phyloP scores from a whole-genome alignment of 208 protist genomes.

The Paratrypanosoma confusum region DNA sequence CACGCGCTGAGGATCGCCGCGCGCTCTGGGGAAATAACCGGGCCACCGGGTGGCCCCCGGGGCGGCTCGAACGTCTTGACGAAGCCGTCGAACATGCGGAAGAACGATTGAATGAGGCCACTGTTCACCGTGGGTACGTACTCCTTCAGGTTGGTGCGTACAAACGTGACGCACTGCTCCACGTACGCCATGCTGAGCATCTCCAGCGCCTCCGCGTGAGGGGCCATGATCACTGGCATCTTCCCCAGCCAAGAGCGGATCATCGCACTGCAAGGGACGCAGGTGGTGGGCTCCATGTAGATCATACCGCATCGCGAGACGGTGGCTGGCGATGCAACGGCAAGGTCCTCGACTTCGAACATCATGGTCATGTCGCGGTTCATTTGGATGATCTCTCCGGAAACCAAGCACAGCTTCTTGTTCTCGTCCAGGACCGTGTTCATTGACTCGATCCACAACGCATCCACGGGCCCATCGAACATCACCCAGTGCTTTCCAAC shows the following conservation, averaged over 20 bases:
- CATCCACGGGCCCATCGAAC: slow-evolving; percentile 96
- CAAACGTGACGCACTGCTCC: slow-evolving; percentile 63
- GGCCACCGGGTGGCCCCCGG: slow-evolving; percentile 15
- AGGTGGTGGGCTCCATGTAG: slow-evolving; percentile 93
- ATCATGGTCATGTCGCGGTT: slow-evolving; percentile 94
- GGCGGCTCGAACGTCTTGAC: slow-evolving; percentile 41
- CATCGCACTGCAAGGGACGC: slow-evolving; percentile 54
- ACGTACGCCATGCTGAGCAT: slow-evolving; percentile 75
- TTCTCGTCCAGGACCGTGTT: slow-evolving; percentile 94
- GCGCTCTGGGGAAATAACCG: slow-evolving; percentile 42
- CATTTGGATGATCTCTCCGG: slow-evolving; percentile 94
- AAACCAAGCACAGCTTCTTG: slow-evolving; percentile 95
- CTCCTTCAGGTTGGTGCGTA: slow-evolving; percentile 76
- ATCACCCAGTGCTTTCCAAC: slow-evolving; percentile 94
- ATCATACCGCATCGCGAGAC: slow-evolving; percentile 98
- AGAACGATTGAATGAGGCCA: slow-evolving; percentile 85
- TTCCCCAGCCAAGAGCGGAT: slow-evolving; percentile 78
- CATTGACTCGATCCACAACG: slow-evolving; percentile 95
- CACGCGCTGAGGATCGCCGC: slow-evolving; percentile 29
- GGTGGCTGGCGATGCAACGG: slow-evolving; percentile 95
- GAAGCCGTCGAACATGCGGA: slow-evolving; percentile 91
- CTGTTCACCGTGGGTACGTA: slow-evolving; percentile 91
- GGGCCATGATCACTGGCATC: slow-evolving; percentile 70
- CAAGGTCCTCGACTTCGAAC: slow-evolving; percentile 96
- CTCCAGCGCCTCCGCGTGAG: slow-evolving; percentile 39